Conservation (phyloP, 768 basidiomycete genomes). For the Rhizopogon vulgaris region DNA sequence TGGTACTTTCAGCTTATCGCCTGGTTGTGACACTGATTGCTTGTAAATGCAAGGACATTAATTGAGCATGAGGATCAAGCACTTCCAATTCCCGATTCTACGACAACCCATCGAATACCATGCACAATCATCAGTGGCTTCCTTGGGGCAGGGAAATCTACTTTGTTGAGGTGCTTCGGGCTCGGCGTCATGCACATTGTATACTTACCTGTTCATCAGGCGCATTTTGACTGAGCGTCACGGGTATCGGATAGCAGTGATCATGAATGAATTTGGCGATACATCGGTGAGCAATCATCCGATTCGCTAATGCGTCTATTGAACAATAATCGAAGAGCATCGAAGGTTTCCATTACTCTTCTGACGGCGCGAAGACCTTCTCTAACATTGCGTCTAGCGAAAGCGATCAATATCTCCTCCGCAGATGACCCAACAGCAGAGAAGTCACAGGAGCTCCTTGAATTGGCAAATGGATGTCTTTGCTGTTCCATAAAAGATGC, state of each 20-base stretch:
- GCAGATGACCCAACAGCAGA: slow-evolving; percentile 55
- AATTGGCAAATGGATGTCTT: slow-evolving; percentile 94
- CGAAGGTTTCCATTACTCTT: slow-evolving; percentile 54
- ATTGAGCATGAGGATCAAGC: slow-evolving; percentile 20
- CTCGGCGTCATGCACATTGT: not conserved
- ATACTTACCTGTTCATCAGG: slow-evolving; percentile 26
- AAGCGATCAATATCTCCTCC: slow-evolving; percentile 78
- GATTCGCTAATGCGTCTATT: not conserved
- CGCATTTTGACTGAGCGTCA: slow-evolving; percentile 90
- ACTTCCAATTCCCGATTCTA: not conserved
- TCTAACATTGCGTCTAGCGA: slow-evolving; percentile 43
- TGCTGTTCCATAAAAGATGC: slow-evolving; percentile 97
- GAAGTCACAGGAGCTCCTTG: slow-evolving; percentile 79
- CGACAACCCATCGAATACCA: slow-evolving; percentile 48
- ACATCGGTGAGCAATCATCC: slow-evolving; percentile 59
- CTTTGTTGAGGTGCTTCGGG: slow-evolving; percentile 67
- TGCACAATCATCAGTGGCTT: slow-evolving; percentile 95
- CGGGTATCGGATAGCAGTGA: slow-evolving; percentile 94
- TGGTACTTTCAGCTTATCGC: slow-evolving; percentile 6
- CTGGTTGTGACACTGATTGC: not conserved
- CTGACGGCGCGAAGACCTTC: slow-evolving; percentile 1
- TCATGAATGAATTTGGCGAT: slow-evolving; percentile 98
- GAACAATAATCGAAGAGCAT: slow-evolving; percentile 59
- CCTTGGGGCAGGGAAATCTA: slow-evolving; percentile 92
- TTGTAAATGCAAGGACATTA: slow-evolving; percentile 19